These are phyloP conservation scores for Heliosperma pusillum DNA, from an alignment of 148 eudicot genomes.

Conservation along the genomic window DNA sequence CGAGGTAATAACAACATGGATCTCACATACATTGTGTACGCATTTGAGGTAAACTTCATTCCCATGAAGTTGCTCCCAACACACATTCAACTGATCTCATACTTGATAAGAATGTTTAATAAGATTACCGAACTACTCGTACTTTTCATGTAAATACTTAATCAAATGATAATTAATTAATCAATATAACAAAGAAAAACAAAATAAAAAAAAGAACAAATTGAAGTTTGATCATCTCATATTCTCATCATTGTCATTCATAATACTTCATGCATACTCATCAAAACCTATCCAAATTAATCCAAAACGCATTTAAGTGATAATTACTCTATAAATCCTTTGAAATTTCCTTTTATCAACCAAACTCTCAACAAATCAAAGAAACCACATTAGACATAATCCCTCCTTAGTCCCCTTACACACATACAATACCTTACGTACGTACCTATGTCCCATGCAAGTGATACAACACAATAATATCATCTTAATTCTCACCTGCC, in stretches of 20 bases:
- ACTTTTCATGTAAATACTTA: no score
- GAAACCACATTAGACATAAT: not conserved
- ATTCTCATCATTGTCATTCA: not conserved
- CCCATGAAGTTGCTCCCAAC: no score
- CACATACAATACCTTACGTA: slow-evolving; percentile 17
- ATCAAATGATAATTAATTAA: not conserved
- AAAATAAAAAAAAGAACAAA: not conserved
- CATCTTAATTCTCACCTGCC: slow-evolving; percentile 29
- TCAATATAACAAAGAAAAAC: slow-evolving; percentile 12
- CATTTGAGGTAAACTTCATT: no score
- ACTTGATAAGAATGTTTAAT: not conserved
- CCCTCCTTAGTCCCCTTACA: not conserved
- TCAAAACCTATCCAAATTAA: slow-evolving; percentile 14
- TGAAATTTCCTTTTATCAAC: not conserved
- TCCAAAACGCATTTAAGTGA: slow-evolving; percentile 8
- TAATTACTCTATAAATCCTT: not conserved
- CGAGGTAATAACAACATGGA: no score
- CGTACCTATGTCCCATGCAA: slow-evolving; percentile 24
- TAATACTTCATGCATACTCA: slow-evolving; percentile 9
- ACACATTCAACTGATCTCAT: not conserved
- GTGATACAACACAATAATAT: no score
- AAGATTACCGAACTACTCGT: no score
- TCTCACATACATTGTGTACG: no score
- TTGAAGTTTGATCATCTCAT: not conserved
- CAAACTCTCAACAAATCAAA: not conserved